Evolutionary conservation across 1,139 yeast genomes (phyloP).

Genomic region (Yamadazyma pseudoaaseri): DNA sequence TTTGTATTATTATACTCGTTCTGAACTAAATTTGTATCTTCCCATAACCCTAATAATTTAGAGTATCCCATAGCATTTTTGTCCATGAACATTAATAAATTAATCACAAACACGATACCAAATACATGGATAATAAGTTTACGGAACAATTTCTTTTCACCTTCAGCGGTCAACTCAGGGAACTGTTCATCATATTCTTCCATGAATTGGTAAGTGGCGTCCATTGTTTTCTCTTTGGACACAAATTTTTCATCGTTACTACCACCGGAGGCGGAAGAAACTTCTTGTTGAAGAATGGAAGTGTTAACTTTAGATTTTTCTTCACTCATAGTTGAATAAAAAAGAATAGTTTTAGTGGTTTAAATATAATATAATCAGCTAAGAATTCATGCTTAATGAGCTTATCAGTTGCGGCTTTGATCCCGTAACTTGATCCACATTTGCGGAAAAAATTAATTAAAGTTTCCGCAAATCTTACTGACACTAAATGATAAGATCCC

Average conservation of each 20-base stretch:
- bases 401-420: too few relatives aligned
- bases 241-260: too few relatives aligned
- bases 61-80: constrained; percentile 49
- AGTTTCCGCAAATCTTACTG: too few relatives aligned
- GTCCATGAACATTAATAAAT: constrained; percentile 26
- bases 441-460: too few relatives aligned
- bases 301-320: neutral
- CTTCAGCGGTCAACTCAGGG: constrained; percentile 7
- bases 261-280: too few relatives aligned
- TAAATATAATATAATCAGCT: too few relatives aligned
- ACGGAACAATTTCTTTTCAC: constrained; percentile 18
- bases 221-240: constrained; percentile 4
- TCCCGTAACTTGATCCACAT: too few relatives aligned
- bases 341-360: neutral
- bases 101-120: neutral
- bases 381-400: too few relatives aligned
- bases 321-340: neutral
- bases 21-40: constrained; percentile 45
- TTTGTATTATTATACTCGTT: constrained; percentile 39
- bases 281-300: too few relatives aligned
- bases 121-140: constrained; percentile 45
- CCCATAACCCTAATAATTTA: constrained; percentile 53
- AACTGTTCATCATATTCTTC: constrained; percentile 19
- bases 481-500: too few relatives aligned
- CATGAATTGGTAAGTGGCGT: constrained; percentile 8